Evolutionary conservation across 169 alveolate genomes (phyloP), one percentile per base, ranked within the genome.

Genomic region (Amoebophrya sp.): DNA sequence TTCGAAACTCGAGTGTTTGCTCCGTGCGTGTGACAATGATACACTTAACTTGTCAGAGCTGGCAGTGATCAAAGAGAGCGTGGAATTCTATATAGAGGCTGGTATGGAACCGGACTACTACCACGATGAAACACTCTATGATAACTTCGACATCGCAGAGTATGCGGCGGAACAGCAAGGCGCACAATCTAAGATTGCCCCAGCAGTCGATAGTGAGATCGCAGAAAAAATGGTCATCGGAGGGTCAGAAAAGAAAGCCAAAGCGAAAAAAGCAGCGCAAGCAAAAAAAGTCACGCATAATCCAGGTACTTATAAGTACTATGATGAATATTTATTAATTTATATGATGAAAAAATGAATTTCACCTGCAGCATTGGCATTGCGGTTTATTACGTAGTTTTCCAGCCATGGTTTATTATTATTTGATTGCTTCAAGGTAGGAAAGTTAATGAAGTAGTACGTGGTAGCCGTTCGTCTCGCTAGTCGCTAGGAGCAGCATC

Each of bases 111-210:
- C 91, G 3, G 91, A 89, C n/a, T 89, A 89, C n/a, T 89, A 89
- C 39, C 91, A 89, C 91, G 91, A 89, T 65, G 91, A 89, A 65
- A 36, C 41, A 65, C 55, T 89, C 38, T 89, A 89, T 36, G 55
- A 26, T 65, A 89, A 89, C 54, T 41, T 40, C 54, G 39, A 89
- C n/a, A 24, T 89, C 0, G 53, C 10, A 3, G 91, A 33, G 76
- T 40, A 65, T 18, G 83, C 83, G 3, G 83, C 83, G 1, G 83
- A 65, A 36, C 83, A 65, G 33, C 39, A 65, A 36, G 83, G 18
- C 2, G 83, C 83, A 26, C 83, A 65, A 26, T 65, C 83, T 6
- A 6, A 26, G 36, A 65, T 26, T 29, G 83, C 33, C 83, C 36
- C 26, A 6, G 38, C n/a, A 1, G 83, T 0, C 83, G 36, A 65